Base-by-base conservation (phyloP, 1,284 basidiomycete genomes). In the Tylopilus sp. region DNA sequence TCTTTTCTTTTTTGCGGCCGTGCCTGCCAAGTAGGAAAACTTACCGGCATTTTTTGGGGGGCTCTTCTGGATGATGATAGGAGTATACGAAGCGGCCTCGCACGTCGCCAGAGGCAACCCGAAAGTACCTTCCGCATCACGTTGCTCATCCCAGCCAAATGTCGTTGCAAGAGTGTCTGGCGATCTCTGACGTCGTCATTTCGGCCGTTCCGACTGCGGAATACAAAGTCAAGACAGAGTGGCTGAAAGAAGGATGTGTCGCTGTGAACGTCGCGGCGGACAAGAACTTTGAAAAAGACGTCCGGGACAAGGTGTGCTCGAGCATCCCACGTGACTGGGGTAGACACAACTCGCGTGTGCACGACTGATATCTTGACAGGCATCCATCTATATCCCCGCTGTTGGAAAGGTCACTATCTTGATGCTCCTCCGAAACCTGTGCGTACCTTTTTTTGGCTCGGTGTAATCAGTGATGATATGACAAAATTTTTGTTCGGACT, bases 351-450 rank as follows among this genome's bases (percentile, higher is more conserved):
- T 59, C 57, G 55, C 56, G 63, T 53, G n/a, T 39, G 9, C 30
- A 37, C 21, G 18, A 28, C 21, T 21, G 28, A 36, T 33, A 35
- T 13, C 26, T 38, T 41, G 12, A 44, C 56, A 94, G 91, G 92
- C 92, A 11, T 92, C 92, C 4, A 75, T 97, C 57, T 96, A 96
- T 67, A 77, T 96, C 54, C 94, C 95, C 13, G 87, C 92, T 4
- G 92, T 99, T 25, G 96, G 96, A 35, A 97, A 97, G 73, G 91
- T 96, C 54, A 99, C 96, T 1, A 97, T 97, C 57, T 77, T 94
- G 61, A 97, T 99, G 92, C 78, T 99, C 29, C 81, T 98, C 66
- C 81, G 96, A 48, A 99, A 98, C 69, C 67, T 99, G 86, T 90
- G 61, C 65, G 87, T 62, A 15, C 21, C 41, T 41, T 47, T 38